Percentiles rank a stretch among this genome's conserved stretches.
Conservation (phyloP, 768 basidiomycete species). For the Termitomyces sp. region DNA sequence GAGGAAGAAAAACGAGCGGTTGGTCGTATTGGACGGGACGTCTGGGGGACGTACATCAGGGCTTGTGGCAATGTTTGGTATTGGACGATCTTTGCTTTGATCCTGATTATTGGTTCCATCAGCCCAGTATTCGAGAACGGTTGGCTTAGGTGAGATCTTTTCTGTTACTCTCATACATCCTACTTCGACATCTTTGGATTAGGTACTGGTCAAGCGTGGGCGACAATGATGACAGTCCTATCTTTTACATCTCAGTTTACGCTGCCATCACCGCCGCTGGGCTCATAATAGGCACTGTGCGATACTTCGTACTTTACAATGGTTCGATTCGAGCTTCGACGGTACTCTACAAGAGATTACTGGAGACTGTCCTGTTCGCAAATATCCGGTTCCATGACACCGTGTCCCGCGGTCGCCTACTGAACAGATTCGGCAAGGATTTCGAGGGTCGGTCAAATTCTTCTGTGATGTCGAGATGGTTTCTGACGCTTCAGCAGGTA, state of each 20-base stretch:
- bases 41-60: conserved; percentile 58
- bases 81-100: conserved; percentile 52
- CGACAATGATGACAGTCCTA: conserved; percentile 37
- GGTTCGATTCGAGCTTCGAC: conserved; percentile 83
- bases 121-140: conserved; percentile 69
- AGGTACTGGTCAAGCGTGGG: conserved; percentile 54
- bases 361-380: conserved; percentile 82
- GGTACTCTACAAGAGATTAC: conserved; percentile 67
- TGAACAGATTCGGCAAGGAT: conserved; percentile 88
- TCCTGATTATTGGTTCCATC: conserved; percentile 52
- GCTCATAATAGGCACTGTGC: conserved; percentile 46
- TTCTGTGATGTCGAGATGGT: background rate
- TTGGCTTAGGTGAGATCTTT: conserved; percentile 49
- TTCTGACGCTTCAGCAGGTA: conserved; percentile 36
- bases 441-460: conserved; percentile 56
- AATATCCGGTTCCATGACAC: conserved; percentile 94
- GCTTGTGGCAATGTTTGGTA: conserved; percentile 46
- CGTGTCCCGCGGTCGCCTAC: conserved; percentile 73
- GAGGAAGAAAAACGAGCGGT: conserved; percentile 81
- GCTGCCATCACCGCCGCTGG: conserved; percentile 43
- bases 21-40: conserved; percentile 59
- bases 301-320: conserved; percentile 71
- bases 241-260: conserved; percentile 70
- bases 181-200: conserved; percentile 5
- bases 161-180: background rate